A percentile compares a stretch with the other conserved stretches of the same genome.
Conservation (phyloP, 139 green algal species). For the Chlamydomonas eustigma region DNA sequence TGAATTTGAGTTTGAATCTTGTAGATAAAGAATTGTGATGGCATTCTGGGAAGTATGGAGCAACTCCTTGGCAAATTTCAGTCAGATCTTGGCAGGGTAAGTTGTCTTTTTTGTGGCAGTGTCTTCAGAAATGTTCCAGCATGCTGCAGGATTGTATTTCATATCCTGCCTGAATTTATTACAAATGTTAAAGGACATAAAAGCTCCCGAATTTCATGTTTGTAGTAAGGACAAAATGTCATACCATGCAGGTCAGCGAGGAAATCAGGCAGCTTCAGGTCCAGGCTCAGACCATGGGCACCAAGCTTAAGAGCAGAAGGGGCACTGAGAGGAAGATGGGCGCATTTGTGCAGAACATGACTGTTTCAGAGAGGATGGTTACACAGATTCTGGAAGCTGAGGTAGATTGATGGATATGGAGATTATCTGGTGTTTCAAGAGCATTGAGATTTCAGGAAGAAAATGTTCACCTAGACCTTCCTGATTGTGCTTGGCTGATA, state of each 20-base stretch:
- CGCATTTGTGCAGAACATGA: constrained; percentile 79
- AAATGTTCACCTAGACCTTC: too few species aligned
- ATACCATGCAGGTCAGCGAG: constrained; percentile 42
- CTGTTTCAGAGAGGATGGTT: constrained; percentile 82
- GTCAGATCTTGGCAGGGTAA: constrained; percentile 55
- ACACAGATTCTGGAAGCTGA: not conserved
- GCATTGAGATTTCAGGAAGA: too few species aligned
- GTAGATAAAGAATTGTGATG: constrained; percentile 87
- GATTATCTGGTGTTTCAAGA: too few species aligned
- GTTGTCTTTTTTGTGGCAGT: not conserved
- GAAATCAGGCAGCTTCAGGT: constrained; percentile 83
- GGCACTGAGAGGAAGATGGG: constrained; percentile 64
- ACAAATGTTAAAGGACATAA: too few species aligned
- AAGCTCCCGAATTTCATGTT: too few species aligned
- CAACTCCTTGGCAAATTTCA: constrained; percentile 83
- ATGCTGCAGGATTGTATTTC: too few species aligned
- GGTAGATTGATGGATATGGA: not conserved
- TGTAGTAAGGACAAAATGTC: too few species aligned
- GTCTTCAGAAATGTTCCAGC: too few species aligned
- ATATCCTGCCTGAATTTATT: too few species aligned
- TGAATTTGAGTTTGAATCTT: not conserved
- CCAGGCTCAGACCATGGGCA: constrained; percentile 77
- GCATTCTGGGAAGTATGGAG: constrained; percentile 87
- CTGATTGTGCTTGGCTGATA: too few species aligned
- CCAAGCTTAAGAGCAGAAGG: constrained; percentile 82